phyloP scores from a whole-genome alignment of 2,329 filamentous ascomycete genomes.

The Aureobasidium sp. region DNA sequence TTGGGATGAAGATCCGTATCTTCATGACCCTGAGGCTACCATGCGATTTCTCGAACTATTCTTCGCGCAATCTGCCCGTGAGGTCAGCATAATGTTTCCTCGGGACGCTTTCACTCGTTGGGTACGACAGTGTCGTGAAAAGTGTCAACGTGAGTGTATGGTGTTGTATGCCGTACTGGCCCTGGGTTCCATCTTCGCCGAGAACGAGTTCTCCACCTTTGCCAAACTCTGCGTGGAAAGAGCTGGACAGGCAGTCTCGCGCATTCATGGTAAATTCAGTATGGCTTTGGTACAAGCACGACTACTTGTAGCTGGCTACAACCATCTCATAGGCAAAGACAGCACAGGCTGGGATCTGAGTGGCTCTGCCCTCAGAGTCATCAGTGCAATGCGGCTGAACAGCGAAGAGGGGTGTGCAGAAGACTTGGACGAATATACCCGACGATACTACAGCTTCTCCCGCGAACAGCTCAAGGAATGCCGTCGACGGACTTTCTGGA shows the following conservation, averaged over 20 bases:
- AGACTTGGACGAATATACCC: slow-evolving; percentile 17
- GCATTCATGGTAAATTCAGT: slow-evolving; percentile 45
- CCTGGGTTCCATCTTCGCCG: slow-evolving; percentile 50
- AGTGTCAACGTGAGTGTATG: slow-evolving; percentile 45
- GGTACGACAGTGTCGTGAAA: slow-evolving; percentile 42
- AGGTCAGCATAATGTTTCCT: slow-evolving; percentile 51
- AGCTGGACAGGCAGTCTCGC: slow-evolving; percentile 51
- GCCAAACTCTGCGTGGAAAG: slow-evolving; percentile 47
- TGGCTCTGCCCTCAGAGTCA: slow-evolving; percentile 54
- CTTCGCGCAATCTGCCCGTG: slow-evolving; percentile 50
- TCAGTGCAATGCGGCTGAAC: slow-evolving; percentile 56
- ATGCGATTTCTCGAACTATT: slow-evolving; percentile 49
- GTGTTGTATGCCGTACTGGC: slow-evolving; percentile 55
- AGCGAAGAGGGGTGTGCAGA: slow-evolving; percentile 46
- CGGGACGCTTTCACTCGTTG: slow-evolving; percentile 48
- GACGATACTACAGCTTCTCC: slow-evolving; percentile 23
- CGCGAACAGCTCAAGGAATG: slow-evolving; percentile 52
- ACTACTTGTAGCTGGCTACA: slow-evolving; percentile 60
- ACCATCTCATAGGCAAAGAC: slow-evolving; percentile 54
- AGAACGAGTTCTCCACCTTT: slow-evolving; percentile 24
- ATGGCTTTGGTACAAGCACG: slow-evolving; percentile 62
- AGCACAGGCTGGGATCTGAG: slow-evolving; percentile 58
- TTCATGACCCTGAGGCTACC: slow-evolving; percentile 43
- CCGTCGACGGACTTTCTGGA: slow-evolving; percentile 65
- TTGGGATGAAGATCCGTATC: slow-evolving; percentile 50